Evolutionary conservation across 305 asterid species (phyloP).

Genomic region (Petunia hybrid): DNA sequence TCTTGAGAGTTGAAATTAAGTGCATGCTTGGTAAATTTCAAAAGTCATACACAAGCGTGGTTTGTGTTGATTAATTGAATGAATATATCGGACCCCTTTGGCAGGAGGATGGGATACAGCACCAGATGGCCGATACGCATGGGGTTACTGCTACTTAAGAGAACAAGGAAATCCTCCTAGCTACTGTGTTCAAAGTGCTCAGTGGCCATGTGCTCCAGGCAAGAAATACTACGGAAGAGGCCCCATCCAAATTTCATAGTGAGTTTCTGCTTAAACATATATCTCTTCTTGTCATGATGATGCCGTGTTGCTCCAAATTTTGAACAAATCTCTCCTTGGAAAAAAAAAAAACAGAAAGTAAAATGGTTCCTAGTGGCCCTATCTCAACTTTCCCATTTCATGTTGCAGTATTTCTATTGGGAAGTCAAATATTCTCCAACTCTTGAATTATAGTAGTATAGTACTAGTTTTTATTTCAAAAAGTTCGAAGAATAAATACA

Average conservation of each 20-base stretch:
- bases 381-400: too few species aligned
- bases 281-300: not conserved
- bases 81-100: not conserved
- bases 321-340: not conserved
- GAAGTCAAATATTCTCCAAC: too few species aligned
- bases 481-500: too few species aligned
- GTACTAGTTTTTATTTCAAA: too few species aligned
- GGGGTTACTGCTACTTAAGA: slow-evolving; percentile 47
- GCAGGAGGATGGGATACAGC: slow-evolving; percentile 46
- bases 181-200: slow-evolving; percentile 32
- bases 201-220: slow-evolving; percentile 41
- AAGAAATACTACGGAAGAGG: slow-evolving; percentile 43
- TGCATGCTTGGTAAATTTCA: too few species aligned
- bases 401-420: not conserved
- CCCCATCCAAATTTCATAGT: slow-evolving; percentile 45
- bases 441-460: too few species aligned
- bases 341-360: too few species aligned
- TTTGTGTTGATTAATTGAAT: not conserved
- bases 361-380: too few species aligned
- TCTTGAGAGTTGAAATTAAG: too few species aligned
- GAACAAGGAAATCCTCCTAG: slow-evolving; percentile 35
- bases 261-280: slow-evolving; percentile 14
- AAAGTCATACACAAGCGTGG: not conserved
- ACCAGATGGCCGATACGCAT: slow-evolving; percentile 46
- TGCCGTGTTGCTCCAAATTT: not conserved